A percentile compares a stretch with the other conserved stretches of the same genome.
phyloP scores from a whole-genome alignment of 2,329 filamentous ascomycete species.

The Aspergillus piperis region DNA sequence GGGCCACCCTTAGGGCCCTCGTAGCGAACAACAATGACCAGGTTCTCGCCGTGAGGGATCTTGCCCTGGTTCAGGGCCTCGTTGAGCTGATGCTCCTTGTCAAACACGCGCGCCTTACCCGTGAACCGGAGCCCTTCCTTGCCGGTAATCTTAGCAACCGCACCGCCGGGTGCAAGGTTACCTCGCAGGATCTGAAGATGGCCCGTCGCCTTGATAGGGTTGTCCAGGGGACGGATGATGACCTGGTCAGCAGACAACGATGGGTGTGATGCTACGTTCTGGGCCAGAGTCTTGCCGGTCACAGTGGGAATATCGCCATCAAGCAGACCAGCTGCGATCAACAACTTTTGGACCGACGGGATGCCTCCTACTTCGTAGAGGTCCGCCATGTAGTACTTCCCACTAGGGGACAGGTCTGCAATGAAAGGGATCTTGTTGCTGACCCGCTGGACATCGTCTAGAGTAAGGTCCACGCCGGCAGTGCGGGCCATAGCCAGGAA shows the following conservation, averaged over 20 bases:
- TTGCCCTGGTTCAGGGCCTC: slow-evolving; percentile 70
- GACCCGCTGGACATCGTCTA: slow-evolving; percentile 81
- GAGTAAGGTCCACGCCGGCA: slow-evolving; percentile 71
- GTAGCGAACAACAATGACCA: slow-evolving; percentile 88
- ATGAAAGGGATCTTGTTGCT: slow-evolving; percentile 83
- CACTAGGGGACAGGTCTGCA: slow-evolving; percentile 80
- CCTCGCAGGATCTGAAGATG: slow-evolving; percentile 87
- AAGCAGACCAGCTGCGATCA: slow-evolving; percentile 73
- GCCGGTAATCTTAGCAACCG: slow-evolving; percentile 94
- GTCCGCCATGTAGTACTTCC: slow-evolving; percentile 85
- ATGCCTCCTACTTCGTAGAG: slow-evolving; percentile 84
- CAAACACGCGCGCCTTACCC: slow-evolving; percentile 78
- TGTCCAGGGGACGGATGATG: slow-evolving; percentile 77
- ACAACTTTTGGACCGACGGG: slow-evolving; percentile 80
- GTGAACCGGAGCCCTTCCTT: slow-evolving; percentile 86
- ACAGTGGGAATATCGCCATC: slow-evolving; percentile 79
- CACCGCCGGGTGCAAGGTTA: slow-evolving; percentile 83
- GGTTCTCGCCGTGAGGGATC: slow-evolving; percentile 73
- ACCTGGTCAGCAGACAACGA: slow-evolving; percentile 75
- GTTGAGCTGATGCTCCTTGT: slow-evolving; percentile 81
- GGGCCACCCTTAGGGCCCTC: slow-evolving; percentile 92
- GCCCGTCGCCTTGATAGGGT: slow-evolving; percentile 82
- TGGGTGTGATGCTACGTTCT: slow-evolving; percentile 78
- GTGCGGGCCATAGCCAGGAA: slow-evolving; percentile 88
- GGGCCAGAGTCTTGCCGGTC: slow-evolving; percentile 78